Base-by-base conservation (phyloP, 2,329 filamentous ascomycete genomes). In the Dactylellina leptospora region DNA sequence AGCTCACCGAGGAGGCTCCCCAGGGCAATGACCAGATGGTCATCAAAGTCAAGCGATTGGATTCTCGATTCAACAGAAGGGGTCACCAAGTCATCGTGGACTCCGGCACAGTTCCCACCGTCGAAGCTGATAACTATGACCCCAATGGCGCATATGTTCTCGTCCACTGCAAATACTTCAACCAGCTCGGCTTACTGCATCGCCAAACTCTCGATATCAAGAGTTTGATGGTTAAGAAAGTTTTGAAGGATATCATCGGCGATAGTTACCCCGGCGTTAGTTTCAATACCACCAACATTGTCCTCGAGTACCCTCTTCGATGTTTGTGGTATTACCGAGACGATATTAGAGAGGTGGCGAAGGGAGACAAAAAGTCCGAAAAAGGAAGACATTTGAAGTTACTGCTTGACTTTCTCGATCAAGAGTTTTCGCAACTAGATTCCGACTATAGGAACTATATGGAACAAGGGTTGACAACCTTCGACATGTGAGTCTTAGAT, bases 401-500 rank as follows among this genome's bases (percentile, higher is more conserved):
- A 13, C 45, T 75, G 4, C 33, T 76, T 22, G 53, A 58, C 0
- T 76, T 74, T 64, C 74, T 79, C 3, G 68, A 76, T 56, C 69
- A 66, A 1, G 74, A 74, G 1, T 75, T 77, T 42, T 36, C 50
- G 2, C 50, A 71, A 5, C 62, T 76, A 10, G 74, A 74, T 10
- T 63, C 75, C 5, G 76, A 76, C 1, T 75, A 76, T 0, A 73
- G 78, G 4, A 75, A 74, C 11, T 76, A 74, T 10, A 74, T 73
- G 18, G 77, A 79, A 76, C 51, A 75, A 64, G 6, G 74, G 74
- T 23, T 76, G 76, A 63, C 74, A 75, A 20, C 70, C 63, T 47
- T 78, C 75, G 73, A 79, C 78, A 70, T 73, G 77, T 36, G 74
- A 76, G 36, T 77, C 75, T 76, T 13, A 78, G 78, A 27, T n/a